phyloP scores from a whole-genome alignment of 176 grass and related monocot genomes.

The Bothriochloa decipiens region DNA sequence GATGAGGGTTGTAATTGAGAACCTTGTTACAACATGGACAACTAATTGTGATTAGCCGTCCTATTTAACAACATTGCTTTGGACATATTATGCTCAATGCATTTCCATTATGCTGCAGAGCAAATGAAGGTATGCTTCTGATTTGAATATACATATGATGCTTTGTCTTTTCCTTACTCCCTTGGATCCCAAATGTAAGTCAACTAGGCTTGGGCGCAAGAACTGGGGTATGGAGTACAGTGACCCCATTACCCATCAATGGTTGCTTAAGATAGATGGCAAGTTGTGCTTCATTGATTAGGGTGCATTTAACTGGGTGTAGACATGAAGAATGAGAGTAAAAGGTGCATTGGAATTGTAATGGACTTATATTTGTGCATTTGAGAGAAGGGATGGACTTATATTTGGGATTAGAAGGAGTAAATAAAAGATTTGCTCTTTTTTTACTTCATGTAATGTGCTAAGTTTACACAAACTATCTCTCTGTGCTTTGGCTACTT shows the following conservation, averaged over 20 bases:
- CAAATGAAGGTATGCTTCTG: background rate
- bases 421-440: background rate
- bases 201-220: background rate
- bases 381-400: background rate
- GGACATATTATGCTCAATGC: background rate
- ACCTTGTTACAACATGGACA: background rate
- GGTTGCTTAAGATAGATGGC: background rate
- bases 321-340: background rate
- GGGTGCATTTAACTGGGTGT: background rate
- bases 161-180: background rate
- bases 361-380: background rate
- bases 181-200: background rate
- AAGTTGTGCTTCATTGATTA: background rate
- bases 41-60: background rate
- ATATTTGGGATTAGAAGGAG: background rate
- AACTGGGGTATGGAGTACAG: background rate
- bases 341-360: background rate
- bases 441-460: background rate
- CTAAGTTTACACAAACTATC: background rate
- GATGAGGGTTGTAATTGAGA: too few relatives aligned
- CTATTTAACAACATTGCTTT: background rate
- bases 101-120: background rate
- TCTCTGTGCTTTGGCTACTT: slow-evolving; percentile 1
- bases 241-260: too few relatives aligned
- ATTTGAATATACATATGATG: background rate